Percentiles rank a stretch among this genome's conserved stretches.
Conservation (phyloP, 768 basidiomycete species). For the Tephrocybe sp. region DNA sequence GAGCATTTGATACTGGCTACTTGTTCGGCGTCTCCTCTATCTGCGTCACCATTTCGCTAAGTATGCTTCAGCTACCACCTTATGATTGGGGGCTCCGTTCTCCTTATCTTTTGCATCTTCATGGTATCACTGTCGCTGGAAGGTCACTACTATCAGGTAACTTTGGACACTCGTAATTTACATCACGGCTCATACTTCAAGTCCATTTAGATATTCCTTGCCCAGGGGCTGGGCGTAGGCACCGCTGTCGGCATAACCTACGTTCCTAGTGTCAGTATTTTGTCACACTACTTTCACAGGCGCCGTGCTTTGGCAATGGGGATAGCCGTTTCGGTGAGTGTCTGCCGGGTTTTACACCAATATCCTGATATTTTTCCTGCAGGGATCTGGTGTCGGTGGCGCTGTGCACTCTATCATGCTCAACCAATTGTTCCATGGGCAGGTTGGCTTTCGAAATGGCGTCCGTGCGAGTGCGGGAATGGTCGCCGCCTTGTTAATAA, state of each 20-base stretch:
- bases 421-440: conserved; percentile 49
- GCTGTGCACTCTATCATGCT: conserved; percentile 64
- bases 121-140: conserved; percentile 30
- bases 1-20: conserved; percentile 26
- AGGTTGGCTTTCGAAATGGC: conserved; percentile 50
- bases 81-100: conserved; percentile 26
- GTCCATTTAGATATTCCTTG: conserved; percentile 48
- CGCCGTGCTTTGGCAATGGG: conserved; percentile 50
- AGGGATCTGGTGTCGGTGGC: conserved; percentile 59
- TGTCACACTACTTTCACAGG: conserved; percentile 49
- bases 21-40: conserved; percentile 17
- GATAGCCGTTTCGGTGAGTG: conserved; percentile 41
- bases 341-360: conserved; percentile 5
- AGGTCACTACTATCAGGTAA: conserved; percentile 32
- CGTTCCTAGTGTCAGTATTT: conserved; percentile 43
- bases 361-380: conserved; percentile 23
- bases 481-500: conserved; percentile 26
- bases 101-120: conserved; percentile 31
- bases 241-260: conserved; percentile 46
- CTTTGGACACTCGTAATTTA: no score
- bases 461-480: conserved; percentile 41
- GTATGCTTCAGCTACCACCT: conserved; percentile 23
- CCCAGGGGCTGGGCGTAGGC: conserved; percentile 49
- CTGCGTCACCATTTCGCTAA: not conserved
- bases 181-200: no score